Evolutionary conservation across 768 basidiomycete genomes (phyloP).

Genomic region (Suillus luteus): DNA sequence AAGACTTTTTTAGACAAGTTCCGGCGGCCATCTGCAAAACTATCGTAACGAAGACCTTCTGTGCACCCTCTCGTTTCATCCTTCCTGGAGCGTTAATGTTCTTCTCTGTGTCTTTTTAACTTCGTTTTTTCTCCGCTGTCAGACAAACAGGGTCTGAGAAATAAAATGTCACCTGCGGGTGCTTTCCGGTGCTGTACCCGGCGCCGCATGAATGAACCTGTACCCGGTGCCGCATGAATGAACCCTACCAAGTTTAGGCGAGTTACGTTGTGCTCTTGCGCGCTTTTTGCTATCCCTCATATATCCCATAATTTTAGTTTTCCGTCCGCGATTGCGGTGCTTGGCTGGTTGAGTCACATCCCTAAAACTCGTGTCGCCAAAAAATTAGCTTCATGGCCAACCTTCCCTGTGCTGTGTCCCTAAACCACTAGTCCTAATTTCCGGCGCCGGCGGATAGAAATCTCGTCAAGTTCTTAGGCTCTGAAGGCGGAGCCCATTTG

Average conservation of each 20-base stretch:
- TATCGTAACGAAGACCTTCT: neutral
- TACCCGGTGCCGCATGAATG: too few relatives aligned
- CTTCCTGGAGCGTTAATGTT: neutral
- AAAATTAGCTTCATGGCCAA: neutral
- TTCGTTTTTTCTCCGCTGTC: neutral
- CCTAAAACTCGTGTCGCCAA: too few relatives aligned
- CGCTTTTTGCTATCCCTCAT: neutral
- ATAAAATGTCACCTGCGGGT: neutral
- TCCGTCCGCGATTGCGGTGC: neutral
- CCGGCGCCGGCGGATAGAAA: neutral
- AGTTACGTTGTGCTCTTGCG: neutral
- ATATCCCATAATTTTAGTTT: neutral
- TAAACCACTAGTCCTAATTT: neutral
- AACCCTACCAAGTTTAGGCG: neutral
- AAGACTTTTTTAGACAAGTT: neutral
- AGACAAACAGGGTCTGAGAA: neutral
- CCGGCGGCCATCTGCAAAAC: neutral
- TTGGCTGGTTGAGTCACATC: neutral
- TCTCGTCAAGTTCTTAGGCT: neutral
- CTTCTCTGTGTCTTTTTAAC: neutral
- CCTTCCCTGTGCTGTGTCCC: neutral
- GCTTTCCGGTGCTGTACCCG: neutral
- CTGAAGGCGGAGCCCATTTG: neutral
- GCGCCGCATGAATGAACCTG: neutral
- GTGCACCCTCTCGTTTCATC: neutral